phyloP scores from a whole-genome alignment of 176 grass and related monocot species.

The Metroxylon sagu region DNA sequence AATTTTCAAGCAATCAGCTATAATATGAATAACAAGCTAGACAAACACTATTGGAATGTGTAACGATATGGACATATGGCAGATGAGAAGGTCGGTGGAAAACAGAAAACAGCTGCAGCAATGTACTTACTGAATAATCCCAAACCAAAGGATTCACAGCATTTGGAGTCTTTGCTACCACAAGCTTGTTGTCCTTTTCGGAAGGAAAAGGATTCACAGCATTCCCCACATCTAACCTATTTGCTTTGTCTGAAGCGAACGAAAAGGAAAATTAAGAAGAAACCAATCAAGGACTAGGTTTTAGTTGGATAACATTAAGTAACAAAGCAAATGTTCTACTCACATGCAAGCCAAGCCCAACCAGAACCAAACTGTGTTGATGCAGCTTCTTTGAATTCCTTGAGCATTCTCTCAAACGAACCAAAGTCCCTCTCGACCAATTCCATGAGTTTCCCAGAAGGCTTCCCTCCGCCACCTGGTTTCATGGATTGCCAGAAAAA shows the following conservation, averaged over 20 bases:
- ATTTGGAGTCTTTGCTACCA: slow-evolving; percentile 73
- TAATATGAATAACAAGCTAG: no score
- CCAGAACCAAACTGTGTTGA: slow-evolving; percentile 86
- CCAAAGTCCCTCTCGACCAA: slow-evolving; percentile 82
- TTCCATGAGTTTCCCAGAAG: slow-evolving; percentile 38
- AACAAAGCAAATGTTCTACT: slow-evolving; percentile 24
- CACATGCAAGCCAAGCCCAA: slow-evolving; percentile 91
- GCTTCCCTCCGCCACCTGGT: slow-evolving; percentile 49
- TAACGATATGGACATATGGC: no score
- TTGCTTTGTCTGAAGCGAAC: slow-evolving; percentile 51
- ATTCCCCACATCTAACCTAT: slow-evolving; percentile 62
- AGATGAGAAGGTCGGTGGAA: not conserved
- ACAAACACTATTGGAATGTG: no score
- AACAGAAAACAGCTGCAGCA: not conserved
- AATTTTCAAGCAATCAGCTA: no score
- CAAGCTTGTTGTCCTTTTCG: slow-evolving; percentile 62
- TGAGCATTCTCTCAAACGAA: slow-evolving; percentile 50
- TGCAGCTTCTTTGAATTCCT: slow-evolving; percentile 51
- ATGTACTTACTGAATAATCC: slow-evolving; percentile 74
- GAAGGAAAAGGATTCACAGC: slow-evolving; percentile 65
- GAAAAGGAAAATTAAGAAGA: slow-evolving; percentile 12
- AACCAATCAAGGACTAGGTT: no score
- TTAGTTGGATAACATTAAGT: not conserved
- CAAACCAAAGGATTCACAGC: slow-evolving; percentile 79
- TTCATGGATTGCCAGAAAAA: slow-evolving; percentile 88